Evolutionary conservation across 208 protist genomes (phyloP).

Genomic region (Naegleria fowleri): DNA sequence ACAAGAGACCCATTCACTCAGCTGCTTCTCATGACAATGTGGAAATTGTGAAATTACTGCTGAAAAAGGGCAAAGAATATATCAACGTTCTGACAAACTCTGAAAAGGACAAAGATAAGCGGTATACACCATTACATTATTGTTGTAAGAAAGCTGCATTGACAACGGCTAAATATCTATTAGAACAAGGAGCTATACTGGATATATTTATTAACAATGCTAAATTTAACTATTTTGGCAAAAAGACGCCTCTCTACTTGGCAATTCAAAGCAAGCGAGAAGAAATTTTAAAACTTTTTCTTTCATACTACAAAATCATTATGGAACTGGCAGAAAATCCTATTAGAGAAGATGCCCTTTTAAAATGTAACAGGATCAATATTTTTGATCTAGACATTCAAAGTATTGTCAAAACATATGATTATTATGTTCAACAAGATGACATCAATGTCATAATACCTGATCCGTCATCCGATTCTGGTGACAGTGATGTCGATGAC

Average conservation of each 20-base stretch:
- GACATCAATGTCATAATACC: neutral
- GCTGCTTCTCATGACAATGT: neutral
- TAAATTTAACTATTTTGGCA: neutral
- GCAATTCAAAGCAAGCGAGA: neutral
- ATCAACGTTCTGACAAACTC: neutral
- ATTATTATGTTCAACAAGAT: neutral
- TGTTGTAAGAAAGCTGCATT: neutral
- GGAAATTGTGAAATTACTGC: neutral
- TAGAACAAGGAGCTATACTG: neutral
- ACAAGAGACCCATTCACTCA: neutral
- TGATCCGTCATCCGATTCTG: neutral
- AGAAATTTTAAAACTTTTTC: neutral
- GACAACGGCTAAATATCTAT: neutral
- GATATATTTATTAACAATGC: neutral
- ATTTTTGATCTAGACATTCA: neutral
- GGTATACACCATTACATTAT: neutral
- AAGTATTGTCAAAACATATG: neutral
- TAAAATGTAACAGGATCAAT: neutral
- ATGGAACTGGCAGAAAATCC: neutral
- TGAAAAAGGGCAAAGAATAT: neutral
- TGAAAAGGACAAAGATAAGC: neutral
- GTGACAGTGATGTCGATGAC: neutral
- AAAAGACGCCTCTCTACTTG: neutral
- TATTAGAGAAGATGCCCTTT: neutral
- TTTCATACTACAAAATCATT: neutral